These are phyloP conservation scores for Stephanocyclus meneghinianus DNA, from an alignment of 352 stramenopile genomes.

Conservation along the genomic window DNA sequence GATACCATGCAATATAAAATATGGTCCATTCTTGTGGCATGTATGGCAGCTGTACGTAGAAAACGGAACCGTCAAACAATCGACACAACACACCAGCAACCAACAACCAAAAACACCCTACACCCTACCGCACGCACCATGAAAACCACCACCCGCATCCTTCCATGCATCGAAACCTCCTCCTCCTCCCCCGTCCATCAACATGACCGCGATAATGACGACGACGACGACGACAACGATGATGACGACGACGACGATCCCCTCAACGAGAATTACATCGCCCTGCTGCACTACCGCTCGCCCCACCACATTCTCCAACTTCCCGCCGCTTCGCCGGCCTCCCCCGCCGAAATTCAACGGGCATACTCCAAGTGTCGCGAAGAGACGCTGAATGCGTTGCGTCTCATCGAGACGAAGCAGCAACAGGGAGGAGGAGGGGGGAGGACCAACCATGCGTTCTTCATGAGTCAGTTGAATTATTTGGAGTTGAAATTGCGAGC, in stretches of 20 bases:
- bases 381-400: conserved; percentile 24
- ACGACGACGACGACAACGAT: neutral
- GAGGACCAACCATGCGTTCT: conserved; percentile 22
- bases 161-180: too few relatives aligned
- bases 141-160: too few relatives aligned
- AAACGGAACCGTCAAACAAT: too few relatives aligned
- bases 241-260: neutral
- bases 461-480: conserved; percentile 48
- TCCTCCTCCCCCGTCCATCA: too few relatives aligned
- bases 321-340: neutral
- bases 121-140: too few relatives aligned
- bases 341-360: conserved; percentile 9
- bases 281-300: conserved; percentile 37
- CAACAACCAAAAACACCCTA: too few relatives aligned
- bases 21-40: too few relatives aligned
- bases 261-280: conserved; percentile 33
- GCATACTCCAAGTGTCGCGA: conserved; percentile 21
- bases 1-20: too few relatives aligned
- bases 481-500: conserved; percentile 53
- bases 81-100: too few relatives aligned
- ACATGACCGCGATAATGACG: too few relatives aligned
- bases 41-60: too few relatives aligned
- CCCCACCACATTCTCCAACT: conserved; percentile 39
- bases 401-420: conserved; percentile 13
- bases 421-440: neutral